Base-by-base conservation (phyloP, 1,139 yeast species). In the Kodamaea ohmeri region DNA sequence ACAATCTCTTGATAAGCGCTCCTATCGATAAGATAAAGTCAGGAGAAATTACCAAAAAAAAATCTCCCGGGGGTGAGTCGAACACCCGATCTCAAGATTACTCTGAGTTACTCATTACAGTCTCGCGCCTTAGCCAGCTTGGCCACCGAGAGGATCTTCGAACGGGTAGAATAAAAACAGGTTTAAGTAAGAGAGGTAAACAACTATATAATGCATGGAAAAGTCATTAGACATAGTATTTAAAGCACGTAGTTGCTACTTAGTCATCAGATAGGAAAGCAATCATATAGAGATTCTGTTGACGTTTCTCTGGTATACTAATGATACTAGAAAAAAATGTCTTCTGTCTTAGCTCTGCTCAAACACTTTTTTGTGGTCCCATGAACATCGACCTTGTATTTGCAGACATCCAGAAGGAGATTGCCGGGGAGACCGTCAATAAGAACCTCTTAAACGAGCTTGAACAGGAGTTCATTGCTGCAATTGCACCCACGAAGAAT, bases 41-140 rank as follows among this genome's bases (percentile, higher is more conserved):
- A n/a, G n/a, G n/a, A n/a, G n/a, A n/a, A n/a, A n/a, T n/a, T n/a
- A n/a, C n/a, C n/a, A n/a, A 77, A 69, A 64, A 60, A 53, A 61
- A 60, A 48, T 80, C 85, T 79, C 85, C 80, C 74, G 83, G 80
- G 84, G 81, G 85, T 73, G 85, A 79, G 77, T 80, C 84, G 86
- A 80, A 80, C 86, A 73, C 85, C 82, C 84, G 86, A 78, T 78
- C 83, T 78, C 82, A 77, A 78, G 85, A 79, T 80, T 53, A 67
- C 81, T 65, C 55, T 63, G 63, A 56, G 58, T 46, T 45, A 49
- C 56, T 68, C 65, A 69, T 79, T 79, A 79, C 85, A 79, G 85
- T 78, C 85, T 78, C 80, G 80, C 83, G 83, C 83, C 81, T 77
- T 78, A 77, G 73, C 84, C 83, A 78, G 76, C 84, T 78, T 75